A percentile compares a stretch with the other conserved stretches of the same genome.
These are phyloP conservation scores for Globisporangium megalacanthum DNA, from an alignment of 352 stramenopile genomes.

Conservation along the genomic window DNA sequence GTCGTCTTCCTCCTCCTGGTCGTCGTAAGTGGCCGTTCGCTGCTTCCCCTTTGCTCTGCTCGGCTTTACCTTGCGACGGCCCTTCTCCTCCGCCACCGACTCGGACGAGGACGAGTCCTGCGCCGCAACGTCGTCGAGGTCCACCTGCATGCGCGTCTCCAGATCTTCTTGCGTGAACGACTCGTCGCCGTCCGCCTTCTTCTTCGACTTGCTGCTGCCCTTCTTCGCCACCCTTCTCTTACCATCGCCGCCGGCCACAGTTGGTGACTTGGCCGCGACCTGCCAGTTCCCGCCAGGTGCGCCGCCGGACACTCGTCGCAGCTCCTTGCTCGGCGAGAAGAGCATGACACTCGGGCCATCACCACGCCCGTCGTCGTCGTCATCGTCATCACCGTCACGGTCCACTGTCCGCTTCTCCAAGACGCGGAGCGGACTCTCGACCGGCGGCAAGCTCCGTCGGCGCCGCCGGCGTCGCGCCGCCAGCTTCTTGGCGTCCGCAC, in stretches of 20 bases:
- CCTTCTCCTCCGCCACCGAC: constrained; percentile 14
- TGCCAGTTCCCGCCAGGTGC: constrained; percentile 29
- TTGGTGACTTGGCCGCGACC: constrained; percentile 53
- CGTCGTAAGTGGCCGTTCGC: background rate
- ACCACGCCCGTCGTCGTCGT: constrained; percentile 22
- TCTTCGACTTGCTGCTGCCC: constrained; percentile 1
- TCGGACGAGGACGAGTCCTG: constrained; percentile 12
- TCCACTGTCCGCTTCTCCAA: constrained; percentile 28
- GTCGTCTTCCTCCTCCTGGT: constrained; percentile 11
- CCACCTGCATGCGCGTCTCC: constrained; percentile 58
- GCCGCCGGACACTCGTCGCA: constrained; percentile 16
- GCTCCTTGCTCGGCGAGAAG: constrained; percentile 48
- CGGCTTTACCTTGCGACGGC: constrained; percentile 12
- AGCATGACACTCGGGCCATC: constrained; percentile 15
- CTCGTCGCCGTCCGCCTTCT: background rate
- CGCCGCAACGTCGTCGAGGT: constrained; percentile 29
- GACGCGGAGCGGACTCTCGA: constrained; percentile 33
- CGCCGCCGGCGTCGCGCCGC: constrained; percentile 17
- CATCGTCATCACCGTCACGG: constrained; percentile 6
- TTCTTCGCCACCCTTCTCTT: constrained; percentile 15
- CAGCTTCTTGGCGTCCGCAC: constrained; percentile 19
- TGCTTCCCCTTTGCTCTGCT: constrained; percentile 12
- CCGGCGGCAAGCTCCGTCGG: constrained; percentile 40
- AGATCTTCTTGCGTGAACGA: constrained; percentile 50
- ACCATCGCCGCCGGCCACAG: constrained; percentile 18